Conservation (phyloP, 2,329 filamentous ascomycete genomes). For the Monosporascus sp. region DNA sequence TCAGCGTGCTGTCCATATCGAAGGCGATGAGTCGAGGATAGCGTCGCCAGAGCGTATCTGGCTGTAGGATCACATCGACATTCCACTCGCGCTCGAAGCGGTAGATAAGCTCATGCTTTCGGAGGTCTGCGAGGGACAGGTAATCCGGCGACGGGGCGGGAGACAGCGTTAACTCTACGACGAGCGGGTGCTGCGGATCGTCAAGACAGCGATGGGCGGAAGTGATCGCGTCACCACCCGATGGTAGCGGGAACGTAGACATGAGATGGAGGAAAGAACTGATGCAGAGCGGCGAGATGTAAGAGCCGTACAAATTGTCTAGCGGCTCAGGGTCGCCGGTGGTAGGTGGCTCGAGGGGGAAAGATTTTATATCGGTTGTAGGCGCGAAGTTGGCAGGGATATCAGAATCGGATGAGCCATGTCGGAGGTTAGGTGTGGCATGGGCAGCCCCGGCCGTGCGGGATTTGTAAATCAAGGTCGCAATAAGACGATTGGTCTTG, state of each 20-base stretch:
- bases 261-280: slow-evolving; percentile 63
- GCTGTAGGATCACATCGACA: slow-evolving; percentile 74
- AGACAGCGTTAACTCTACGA: slow-evolving; percentile 61
- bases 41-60: slow-evolving; percentile 66
- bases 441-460: slow-evolving; percentile 23
- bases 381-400: slow-evolving; percentile 53
- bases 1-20: slow-evolving; percentile 97
- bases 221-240: slow-evolving; percentile 45
- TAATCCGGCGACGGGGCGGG: slow-evolving; percentile 58
- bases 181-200: slow-evolving; percentile 49
- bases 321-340: slow-evolving; percentile 50
- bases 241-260: slow-evolving; percentile 53
- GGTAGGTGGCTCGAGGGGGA: slow-evolving; percentile 51
- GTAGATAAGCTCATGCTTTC: slow-evolving; percentile 76
- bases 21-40: slow-evolving; percentile 88
- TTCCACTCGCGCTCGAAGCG: slow-evolving; percentile 86
- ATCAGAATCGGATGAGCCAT: slow-evolving; percentile 32
- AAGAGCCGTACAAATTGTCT: slow-evolving; percentile 61
- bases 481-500: slow-evolving; percentile 47
- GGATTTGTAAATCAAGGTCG: slow-evolving; percentile 59
- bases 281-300: slow-evolving; percentile 59
- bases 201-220: slow-evolving; percentile 64
- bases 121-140: slow-evolving; percentile 61
- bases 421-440: slow-evolving; percentile 29
- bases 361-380: slow-evolving; percentile 50